Evolutionary conservation across 306 rosid genomes (phyloP).

Genomic region (Trifolium pratense): DNA sequence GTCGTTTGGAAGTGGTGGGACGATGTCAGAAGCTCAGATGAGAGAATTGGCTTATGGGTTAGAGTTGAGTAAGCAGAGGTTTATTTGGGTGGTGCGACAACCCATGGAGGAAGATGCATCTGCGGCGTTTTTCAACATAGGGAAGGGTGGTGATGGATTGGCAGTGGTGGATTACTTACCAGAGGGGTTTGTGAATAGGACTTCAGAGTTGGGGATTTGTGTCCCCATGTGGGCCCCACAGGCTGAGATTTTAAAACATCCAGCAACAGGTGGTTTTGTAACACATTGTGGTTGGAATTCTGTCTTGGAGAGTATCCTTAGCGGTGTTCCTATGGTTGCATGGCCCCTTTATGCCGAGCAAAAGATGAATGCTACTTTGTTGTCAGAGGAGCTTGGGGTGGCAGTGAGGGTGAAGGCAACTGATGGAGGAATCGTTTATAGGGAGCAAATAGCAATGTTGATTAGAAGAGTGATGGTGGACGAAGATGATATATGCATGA

Average conservation of each 20-base stretch:
- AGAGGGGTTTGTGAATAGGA: slow-evolving; percentile 54
- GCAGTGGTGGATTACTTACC: slow-evolving; percentile 42
- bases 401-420: slow-evolving; percentile 40
- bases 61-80: slow-evolving; percentile 70
- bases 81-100: slow-evolving; percentile 74
- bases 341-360: slow-evolving; percentile 83
- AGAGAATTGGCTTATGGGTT: slow-evolving; percentile 73
- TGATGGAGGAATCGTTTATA: slow-evolving; percentile 40
- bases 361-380: slow-evolving; percentile 55
- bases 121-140: slow-evolving; percentile 41
- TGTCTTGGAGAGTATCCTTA: slow-evolving; percentile 52
- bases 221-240: slow-evolving; percentile 66
- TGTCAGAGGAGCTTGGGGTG: slow-evolving; percentile 57
- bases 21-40: slow-evolving; percentile 53
- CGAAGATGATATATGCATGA: slow-evolving; percentile 37
- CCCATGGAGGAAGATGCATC: slow-evolving; percentile 31
- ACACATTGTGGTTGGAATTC: slow-evolving; percentile 64
- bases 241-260: slow-evolving; percentile 51
- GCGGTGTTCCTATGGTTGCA: slow-evolving; percentile 60
- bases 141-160: neutral
- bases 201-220: slow-evolving; percentile 37
- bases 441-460: slow-evolving; percentile 48
- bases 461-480: slow-evolving; percentile 58
- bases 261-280: slow-evolving; percentile 56
- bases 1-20: slow-evolving; percentile 80